Conservation (phyloP, 2,329 filamentous ascomycete genomes). For the Neofusicoccum parvum region DNA sequence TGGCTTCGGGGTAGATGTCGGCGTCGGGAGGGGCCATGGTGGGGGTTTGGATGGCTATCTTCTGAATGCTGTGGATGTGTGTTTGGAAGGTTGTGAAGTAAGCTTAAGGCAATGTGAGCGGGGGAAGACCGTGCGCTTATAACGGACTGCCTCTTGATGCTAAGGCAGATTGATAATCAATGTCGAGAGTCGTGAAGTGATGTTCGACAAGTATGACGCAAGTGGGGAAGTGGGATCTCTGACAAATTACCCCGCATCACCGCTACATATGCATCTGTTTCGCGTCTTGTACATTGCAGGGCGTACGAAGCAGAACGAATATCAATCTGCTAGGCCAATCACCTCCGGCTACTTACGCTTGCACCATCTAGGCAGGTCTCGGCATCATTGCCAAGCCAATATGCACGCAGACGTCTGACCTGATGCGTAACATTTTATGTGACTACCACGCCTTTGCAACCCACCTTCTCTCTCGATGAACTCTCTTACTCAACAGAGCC, state of each 20-base stretch:
- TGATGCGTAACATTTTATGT: background rate
- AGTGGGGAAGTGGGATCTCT: background rate
- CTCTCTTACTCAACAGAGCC: too few relatives aligned
- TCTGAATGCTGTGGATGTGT: too few relatives aligned
- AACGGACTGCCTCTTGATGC: background rate
- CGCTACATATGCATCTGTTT: too few relatives aligned
- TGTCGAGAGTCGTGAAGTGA: background rate
- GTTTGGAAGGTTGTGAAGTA: background rate
- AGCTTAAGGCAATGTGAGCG: background rate
- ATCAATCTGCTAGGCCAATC: background rate
- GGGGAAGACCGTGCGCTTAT: background rate
- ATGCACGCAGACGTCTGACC: background rate
- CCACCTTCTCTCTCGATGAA: too few relatives aligned
- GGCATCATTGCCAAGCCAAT: background rate
- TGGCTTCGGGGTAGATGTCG: slow-evolving; percentile 38
- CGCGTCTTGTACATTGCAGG: background rate
- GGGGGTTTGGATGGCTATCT: too few relatives aligned
- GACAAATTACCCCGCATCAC: slow-evolving; percentile 8
- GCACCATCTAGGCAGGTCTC: background rate
- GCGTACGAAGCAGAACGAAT: background rate
- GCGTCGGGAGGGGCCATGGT: slow-evolving; percentile 21
- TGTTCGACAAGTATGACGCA: slow-evolving; percentile 4
- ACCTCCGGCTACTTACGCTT: background rate
- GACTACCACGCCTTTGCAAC: too few relatives aligned
- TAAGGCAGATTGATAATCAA: slow-evolving; percentile 5